Conservation (phyloP, 192 early-diverging fungal species). For the Coemansia sp. region DNA sequence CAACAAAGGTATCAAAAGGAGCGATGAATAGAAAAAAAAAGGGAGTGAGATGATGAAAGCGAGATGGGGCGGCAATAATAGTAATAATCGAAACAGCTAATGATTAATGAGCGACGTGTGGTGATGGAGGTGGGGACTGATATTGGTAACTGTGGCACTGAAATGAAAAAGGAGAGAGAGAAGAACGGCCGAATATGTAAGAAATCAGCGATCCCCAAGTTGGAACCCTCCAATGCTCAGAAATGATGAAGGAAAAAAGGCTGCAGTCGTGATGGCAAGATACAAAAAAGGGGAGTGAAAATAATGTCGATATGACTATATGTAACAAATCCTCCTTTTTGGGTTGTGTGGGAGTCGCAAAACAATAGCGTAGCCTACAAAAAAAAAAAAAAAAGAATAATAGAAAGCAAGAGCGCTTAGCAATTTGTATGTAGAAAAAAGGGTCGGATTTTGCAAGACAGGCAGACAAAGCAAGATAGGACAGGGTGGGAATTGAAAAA, state of each 20-base stretch:
- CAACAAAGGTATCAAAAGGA: neutral
- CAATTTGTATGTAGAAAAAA: neutral
- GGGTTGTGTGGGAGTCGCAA: slow-evolving; percentile 7
- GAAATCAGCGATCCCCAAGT: slow-evolving; percentile 10
- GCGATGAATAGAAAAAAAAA: slow-evolving; percentile 3
- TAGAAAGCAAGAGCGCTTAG: neutral
- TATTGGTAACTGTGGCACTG: slow-evolving; percentile 16
- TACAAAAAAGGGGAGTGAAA: neutral
- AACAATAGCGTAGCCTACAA: slow-evolving; percentile 8
- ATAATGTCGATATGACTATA: slow-evolving; percentile 15
- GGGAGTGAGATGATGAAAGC: neutral
- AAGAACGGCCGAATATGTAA: slow-evolving; percentile 12
- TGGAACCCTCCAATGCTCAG: slow-evolving; percentile 4
- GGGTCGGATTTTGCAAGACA: slow-evolving; percentile 5
- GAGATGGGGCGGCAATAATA: neutral
- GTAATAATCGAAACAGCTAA: slow-evolving; percentile 13
- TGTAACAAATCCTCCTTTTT: slow-evolving; percentile 3
- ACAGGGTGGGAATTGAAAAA: slow-evolving; percentile 14
- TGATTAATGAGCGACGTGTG: slow-evolving; percentile 12
- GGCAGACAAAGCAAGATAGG: neutral
- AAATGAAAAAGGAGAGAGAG: neutral
- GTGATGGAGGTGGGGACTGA: slow-evolving; percentile 10
- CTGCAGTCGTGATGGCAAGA: neutral
- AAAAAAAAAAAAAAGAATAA: slow-evolving; percentile 4
- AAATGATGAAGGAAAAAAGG: slow-evolving; percentile 7